These are phyloP conservation scores for Huntiella bhutanensis DNA, from an alignment of 2,329 filamentous ascomycete species.

Conservation along the genomic window DNA sequence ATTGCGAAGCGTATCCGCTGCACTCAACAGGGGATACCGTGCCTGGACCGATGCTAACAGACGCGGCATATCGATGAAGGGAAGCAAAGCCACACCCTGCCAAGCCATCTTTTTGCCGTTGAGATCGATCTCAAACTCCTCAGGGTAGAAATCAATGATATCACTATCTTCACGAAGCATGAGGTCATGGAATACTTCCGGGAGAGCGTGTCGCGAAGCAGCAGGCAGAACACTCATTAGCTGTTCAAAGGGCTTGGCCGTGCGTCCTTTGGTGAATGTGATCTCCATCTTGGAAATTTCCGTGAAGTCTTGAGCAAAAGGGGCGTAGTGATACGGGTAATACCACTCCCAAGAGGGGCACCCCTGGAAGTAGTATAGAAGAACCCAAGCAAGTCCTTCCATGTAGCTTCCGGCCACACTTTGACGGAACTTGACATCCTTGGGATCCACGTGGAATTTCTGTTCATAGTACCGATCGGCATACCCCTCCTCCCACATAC, in stretches of 20 bases:
- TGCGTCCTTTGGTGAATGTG: constrained; percentile 63
- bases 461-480: constrained; percentile 91
- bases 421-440: constrained; percentile 70
- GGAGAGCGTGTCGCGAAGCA: constrained; percentile 78
- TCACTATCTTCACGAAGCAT: constrained; percentile 79
- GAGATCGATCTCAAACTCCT: constrained; percentile 79
- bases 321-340: constrained; percentile 95
- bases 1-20: constrained; percentile 64
- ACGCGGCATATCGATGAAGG: constrained; percentile 87
- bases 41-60: constrained; percentile 64
- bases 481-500: constrained; percentile 90
- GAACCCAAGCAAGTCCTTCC: constrained; percentile 85
- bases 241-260: constrained; percentile 88
- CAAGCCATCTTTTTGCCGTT: constrained; percentile 98
- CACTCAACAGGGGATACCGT: constrained; percentile 61
- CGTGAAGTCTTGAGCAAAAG: constrained; percentile 88
- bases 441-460: constrained; percentile 72
- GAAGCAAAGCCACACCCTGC: constrained; percentile 85
- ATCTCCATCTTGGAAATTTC: constrained; percentile 63
- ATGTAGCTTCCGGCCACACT: constrained; percentile 82
- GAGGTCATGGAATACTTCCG: constrained; percentile 68
- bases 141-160: constrained; percentile 94
- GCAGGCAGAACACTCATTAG: constrained; percentile 95
- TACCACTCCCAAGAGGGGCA: constrained; percentile 99
- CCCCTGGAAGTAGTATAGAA: constrained; percentile 94